Conservation (phyloP, 2,329 filamentous ascomycete genomes). For the Verticillium tricorpus region DNA sequence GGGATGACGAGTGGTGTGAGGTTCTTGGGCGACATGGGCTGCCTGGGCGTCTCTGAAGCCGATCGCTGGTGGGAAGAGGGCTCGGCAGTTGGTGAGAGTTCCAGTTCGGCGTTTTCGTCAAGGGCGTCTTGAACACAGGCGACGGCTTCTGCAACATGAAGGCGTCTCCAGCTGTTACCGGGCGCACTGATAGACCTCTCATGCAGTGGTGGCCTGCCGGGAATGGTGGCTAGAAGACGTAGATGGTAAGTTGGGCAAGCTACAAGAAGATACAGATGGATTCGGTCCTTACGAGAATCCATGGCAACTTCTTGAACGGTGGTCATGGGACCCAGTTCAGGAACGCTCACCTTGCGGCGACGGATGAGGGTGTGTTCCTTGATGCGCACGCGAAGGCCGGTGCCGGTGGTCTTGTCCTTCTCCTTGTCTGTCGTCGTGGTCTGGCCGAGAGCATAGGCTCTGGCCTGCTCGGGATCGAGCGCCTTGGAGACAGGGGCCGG, state of each 20-base stretch:
- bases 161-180: conserved; percentile 42
- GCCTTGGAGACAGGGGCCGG: conserved; percentile 37
- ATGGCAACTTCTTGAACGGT: conserved; percentile 63
- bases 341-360: conserved; percentile 59
- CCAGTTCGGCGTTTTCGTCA: conserved; percentile 26
- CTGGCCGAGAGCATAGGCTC: conserved; percentile 36
- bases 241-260: neutral
- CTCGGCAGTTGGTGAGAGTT: neutral
- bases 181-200: conserved; percentile 63
- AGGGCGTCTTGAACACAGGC: conserved; percentile 23
- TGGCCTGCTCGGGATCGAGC: conserved; percentile 46
- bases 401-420: conserved; percentile 20
- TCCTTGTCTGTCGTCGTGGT: conserved; percentile 16
- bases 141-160: conserved; percentile 33
- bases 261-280: no score
- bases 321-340: conserved; percentile 63
- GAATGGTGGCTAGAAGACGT: conserved; percentile 54
- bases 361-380: conserved; percentile 54
- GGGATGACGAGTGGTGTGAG: conserved; percentile 55
- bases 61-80: conserved; percentile 11
- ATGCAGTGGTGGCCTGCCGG: conserved; percentile 58
- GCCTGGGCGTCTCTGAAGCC: conserved; percentile 9
- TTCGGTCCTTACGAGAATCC: conserved; percentile 59
- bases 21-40: conserved; percentile 46
- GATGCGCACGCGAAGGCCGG: conserved; percentile 45